phyloP scores from a whole-genome alignment of 2,329 filamentous ascomycete species.

The Exophiala sideris region DNA sequence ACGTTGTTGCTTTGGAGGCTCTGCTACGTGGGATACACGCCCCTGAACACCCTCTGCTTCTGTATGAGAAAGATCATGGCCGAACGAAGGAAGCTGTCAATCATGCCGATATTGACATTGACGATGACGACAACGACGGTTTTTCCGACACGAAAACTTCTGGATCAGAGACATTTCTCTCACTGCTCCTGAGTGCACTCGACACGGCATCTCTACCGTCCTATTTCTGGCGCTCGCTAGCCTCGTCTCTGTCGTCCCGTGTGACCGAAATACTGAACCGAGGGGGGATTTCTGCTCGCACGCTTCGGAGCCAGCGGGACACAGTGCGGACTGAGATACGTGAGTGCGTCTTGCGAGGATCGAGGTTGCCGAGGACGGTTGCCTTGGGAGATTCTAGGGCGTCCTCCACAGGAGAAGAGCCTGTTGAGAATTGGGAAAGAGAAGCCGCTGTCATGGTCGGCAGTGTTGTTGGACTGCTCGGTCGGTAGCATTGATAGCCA shows the following conservation, averaged over 20 bases:
- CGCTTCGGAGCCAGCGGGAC: conserved; percentile 71
- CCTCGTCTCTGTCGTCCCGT: conserved; percentile 68
- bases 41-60: conserved; percentile 65
- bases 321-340: conserved; percentile 72
- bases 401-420: conserved; percentile 41
- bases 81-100: conserved; percentile 32
- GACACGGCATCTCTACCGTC: conserved; percentile 84
- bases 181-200: conserved; percentile 69
- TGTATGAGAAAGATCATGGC: conserved; percentile 13
- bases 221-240: conserved; percentile 91
- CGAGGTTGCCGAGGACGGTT: conserved; percentile 59
- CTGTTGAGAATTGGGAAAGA: conserved; percentile 70
- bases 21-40: conserved; percentile 67
- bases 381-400: conserved; percentile 42
- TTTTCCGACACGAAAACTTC: conserved; percentile 17
- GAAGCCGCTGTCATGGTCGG: conserved; percentile 95
- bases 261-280: conserved; percentile 81
- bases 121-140: conserved; percentile 7
- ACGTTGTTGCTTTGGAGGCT: conserved; percentile 80
- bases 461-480: conserved; percentile 64
- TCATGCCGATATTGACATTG: conserved; percentile 26
- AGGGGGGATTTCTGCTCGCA: conserved; percentile 79
- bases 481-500: conserved; percentile 15
- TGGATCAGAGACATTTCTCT: conserved; percentile 52
- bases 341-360: conserved; percentile 78